Evolutionary conservation across 805 yeast genomes (phyloP), one percentile per base, ranked within the genome.

Genomic region (Candida xiaguanensis): DNA sequence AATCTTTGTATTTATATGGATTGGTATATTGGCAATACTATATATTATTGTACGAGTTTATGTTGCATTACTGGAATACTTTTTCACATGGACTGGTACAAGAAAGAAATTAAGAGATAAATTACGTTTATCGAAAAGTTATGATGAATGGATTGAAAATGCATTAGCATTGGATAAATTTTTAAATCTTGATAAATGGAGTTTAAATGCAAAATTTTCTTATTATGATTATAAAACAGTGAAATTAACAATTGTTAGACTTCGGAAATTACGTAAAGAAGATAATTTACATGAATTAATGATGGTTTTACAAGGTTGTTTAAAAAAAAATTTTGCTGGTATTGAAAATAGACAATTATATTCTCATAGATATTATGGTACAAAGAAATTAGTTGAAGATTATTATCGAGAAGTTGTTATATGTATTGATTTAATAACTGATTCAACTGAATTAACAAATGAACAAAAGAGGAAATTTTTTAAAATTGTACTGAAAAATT

Each of bases 321-420:
- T 85, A 18, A 82, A 81, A 52, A 70, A 77, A 37, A 85, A 85
- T 52, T 85, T 84, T 62, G 89, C 88, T 3, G 93, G 93, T 2
- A 79, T 79, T 3, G 91, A 84, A 54, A 82, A 83, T 51, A 75
- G 85, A 24, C 70, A 75, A 40, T 63, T 85, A 18, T 85, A 84
- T 51, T 78, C 87, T 3, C 89, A 84, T 57, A 66, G 85, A 33
- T 82, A 84, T 55, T 82, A 77, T 51, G 93, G 93, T 8, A 82
- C 95, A 0, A 85, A 85, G 53, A 52, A 64, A 7, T 54, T 82
- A 17, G 78, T 85, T 22, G 74, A 71, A 25, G 64, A 65, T 33
- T 82, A 78, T 58, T 74, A 78, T 39, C 48, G 53, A 0, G 79
- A 78, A 50, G 80, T 82, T 7, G 67, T 70, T 1, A 49, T 56